phyloP scores from a whole-genome alignment of 495 filamentous ascomycete genomes.

The Penicillium mononematosum region DNA sequence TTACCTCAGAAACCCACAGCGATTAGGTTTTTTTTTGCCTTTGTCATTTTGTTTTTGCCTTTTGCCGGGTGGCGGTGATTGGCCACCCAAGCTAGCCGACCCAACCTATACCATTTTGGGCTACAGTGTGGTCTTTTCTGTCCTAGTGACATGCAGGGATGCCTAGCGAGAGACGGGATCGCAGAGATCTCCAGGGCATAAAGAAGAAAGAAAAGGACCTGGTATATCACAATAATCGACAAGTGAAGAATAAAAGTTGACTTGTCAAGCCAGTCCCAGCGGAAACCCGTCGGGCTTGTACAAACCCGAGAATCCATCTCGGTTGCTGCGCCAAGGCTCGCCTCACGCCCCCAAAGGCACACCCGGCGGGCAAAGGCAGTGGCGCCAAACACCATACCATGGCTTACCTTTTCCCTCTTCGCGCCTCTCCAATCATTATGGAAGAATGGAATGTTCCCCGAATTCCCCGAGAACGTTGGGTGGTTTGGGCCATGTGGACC shows the following conservation, averaged over 20 bases:
- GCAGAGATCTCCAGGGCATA: constrained; percentile 4
- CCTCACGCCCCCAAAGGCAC: constrained; percentile 7
- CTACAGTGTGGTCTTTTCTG: not conserved
- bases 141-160: constrained; percentile 7
- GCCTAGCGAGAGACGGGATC: constrained; percentile 2
- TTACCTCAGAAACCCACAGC: not conserved
- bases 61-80: constrained; percentile 1
- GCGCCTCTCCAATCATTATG: constrained; percentile 1
- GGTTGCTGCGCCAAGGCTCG: not conserved
- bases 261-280: not conserved
- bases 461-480: constrained; percentile 13
- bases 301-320: not conserved
- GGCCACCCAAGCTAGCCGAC: not conserved
- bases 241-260: not conserved
- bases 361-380: not conserved
- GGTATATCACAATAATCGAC: not conserved
- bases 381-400: not conserved
- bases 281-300: not conserved
- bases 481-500: constrained; percentile 27
- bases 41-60: not conserved
- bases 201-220: not conserved
- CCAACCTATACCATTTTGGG: not conserved
- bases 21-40: constrained; percentile 1
- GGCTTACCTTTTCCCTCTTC: constrained; percentile 1
- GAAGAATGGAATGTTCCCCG: constrained; percentile 11